phyloP scores from a whole-genome alignment of 495 filamentous ascomycete genomes.

The Penicillium turbatum region DNA sequence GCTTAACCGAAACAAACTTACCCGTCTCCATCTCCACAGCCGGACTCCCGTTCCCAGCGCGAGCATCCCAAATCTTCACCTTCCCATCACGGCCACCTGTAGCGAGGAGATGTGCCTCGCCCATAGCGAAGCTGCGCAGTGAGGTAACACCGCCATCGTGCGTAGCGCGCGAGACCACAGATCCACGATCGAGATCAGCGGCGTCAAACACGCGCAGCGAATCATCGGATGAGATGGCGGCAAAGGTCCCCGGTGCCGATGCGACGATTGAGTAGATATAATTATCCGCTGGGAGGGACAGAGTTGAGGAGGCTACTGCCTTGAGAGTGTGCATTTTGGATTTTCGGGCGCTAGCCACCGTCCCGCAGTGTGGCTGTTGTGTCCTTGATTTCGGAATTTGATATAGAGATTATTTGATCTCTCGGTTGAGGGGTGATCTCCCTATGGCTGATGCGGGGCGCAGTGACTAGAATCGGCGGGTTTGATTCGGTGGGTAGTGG shows the following conservation, averaged over 20 bases:
- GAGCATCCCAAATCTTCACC: conserved; percentile 46
- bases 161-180: conserved; percentile 29
- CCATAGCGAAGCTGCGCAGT: conserved; percentile 31
- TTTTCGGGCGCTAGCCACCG: not conserved
- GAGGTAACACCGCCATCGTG: conserved; percentile 45
- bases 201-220: conserved; percentile 49
- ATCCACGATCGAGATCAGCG: conserved; percentile 32
- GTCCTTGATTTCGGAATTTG: not conserved
- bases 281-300: conserved; percentile 42
- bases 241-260: conserved; percentile 33
- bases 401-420: not conserved
- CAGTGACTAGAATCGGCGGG: not conserved
- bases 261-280: conserved; percentile 51
- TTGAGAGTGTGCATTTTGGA: conserved; percentile 38
- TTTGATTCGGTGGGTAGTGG: not conserved
- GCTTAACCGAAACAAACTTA: conserved; percentile 22
- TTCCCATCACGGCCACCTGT: conserved; percentile 50
- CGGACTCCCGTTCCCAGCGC: conserved; percentile 25
- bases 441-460: conserved; percentile 7
- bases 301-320: conserved; percentile 36
- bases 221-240: conserved; percentile 55
- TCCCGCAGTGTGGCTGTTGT: not conserved
- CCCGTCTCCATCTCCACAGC: conserved; percentile 39
- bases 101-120: conserved; percentile 29
- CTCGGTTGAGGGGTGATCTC: not conserved